Evolutionary conservation across 768 basidiomycete species (phyloP), one percentile per base, ranked within the genome.

Genomic region (Russula compacta): DNA sequence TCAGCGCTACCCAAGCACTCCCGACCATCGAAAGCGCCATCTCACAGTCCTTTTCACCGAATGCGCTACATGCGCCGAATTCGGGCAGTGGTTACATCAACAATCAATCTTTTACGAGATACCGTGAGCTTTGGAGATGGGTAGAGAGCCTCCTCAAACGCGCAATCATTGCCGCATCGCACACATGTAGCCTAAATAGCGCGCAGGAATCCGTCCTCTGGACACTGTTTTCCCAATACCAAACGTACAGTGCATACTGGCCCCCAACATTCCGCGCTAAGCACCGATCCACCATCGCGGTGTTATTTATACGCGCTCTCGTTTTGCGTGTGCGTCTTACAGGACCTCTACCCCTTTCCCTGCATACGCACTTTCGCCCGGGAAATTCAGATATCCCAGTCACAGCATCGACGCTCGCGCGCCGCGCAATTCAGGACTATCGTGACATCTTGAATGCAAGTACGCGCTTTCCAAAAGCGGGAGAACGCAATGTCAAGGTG

Each of bases 81-180:
- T 66, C 70, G 65, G 53, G 69, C 55, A 59, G 69, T 35, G 74
- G 74, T 6, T 77, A 72, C 63, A 68, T 75, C n/a, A 78, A 77
- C 57, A 78, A 78, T 47, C 73, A 80, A 2, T 77, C 84, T 5
- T 92, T 92, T 67, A 70, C 74, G 4, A 79, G 79, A 49, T 84
- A 88, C 58, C 86, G 87, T 7, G 94, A 98, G 67, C 77, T 95
- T 10, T 93, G 91, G 78, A 79, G 92, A 53, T 94, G 90, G 89
- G 77, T 82, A 3, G 92, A 95, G 67, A 79, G 84, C 19, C 77
- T 91, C 24, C 75, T 94, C n/a, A 88, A 89, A 76, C 81, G 94
- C n/a, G 85, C 84, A 2, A 79, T 89, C 46, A 74, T 89, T 1
- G 72, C 92, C 0, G 80, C 84, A 15, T 75, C 89, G 3, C 78